Evolutionary conservation across 2,329 filamentous ascomycete species (phyloP), one percentile per base, ranked within the genome.

Genomic region (Spiromastix sp.): DNA sequence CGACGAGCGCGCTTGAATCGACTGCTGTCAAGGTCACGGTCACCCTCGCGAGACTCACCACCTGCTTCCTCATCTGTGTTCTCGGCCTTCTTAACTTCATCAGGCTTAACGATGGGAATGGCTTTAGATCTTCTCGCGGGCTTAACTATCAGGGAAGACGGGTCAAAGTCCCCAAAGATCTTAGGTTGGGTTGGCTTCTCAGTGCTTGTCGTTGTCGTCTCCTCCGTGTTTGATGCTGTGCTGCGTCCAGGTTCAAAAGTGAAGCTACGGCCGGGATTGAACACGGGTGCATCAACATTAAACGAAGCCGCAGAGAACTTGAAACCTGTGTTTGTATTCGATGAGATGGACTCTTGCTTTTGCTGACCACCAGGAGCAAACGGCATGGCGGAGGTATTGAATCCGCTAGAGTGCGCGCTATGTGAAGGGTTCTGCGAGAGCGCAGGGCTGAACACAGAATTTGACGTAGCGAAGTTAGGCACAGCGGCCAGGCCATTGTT

Each of bases 101-200:
- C 68, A 1, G 83, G 82, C 25, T 70, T 70, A 7, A 89, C 61
- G 42, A 94, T 93, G 0, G 86, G 82, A 36, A 94, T 73, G 7
- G 85, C 85, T 61, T 91, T 95, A 4, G 79, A 84, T 47, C 76
- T 77, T 60, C 82, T 85, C 1, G 62, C 56, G 5, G 79, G 72
- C 49, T 81, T 81, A 18, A 74, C 61, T 32, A 77, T 70, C 15
- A 84, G 77, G 2, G 26, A 21, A 10, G 71, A 68, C 20, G 69
- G 57, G 36, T 68, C 72, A 45, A 87, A 79, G 27, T 77, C 78
- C 32, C 76, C 71, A 53, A 86, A 85, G 47, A 86, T 83, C 34
- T 60, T 66, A 16, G 54, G 51, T 3, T 30, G n/a, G 11, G 39
- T 30, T 15, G 25, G 29, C 4, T 17, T 15, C 13, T 42, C 45